A percentile compares a stretch with the other conserved stretches of the same genome.
Evolutionary conservation across 495 filamentous ascomycete species (phyloP).

Genomic region (Daldinia loculata): DNA sequence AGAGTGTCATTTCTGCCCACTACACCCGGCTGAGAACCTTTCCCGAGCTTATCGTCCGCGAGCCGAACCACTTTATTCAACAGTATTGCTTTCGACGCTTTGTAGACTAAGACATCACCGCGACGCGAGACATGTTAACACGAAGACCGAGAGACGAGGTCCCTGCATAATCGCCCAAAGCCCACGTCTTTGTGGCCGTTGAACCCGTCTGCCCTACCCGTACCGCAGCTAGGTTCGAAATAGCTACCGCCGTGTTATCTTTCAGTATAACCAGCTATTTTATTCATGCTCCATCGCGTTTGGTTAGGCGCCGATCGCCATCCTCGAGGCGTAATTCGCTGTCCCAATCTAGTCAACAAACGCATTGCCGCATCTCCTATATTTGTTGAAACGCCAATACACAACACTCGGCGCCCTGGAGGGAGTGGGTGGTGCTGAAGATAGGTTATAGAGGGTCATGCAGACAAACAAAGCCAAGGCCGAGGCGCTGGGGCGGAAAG

Average conservation of each 20-base stretch:
- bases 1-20: not conserved
- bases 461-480: constrained; percentile 76
- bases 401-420: constrained; percentile 15
- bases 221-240: constrained; percentile 10
- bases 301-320: constrained; percentile 36
- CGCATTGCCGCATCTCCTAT: not conserved
- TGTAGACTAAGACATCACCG: constrained; percentile 9
- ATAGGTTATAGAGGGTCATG: constrained; percentile 50
- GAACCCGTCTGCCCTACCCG: not conserved
- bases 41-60: not conserved
- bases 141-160: constrained; percentile 8
- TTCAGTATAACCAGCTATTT: constrained; percentile 50
- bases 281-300: constrained; percentile 37
- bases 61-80: not conserved
- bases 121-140: constrained; percentile 19
- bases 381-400: constrained; percentile 15
- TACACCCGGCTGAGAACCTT: not conserved
- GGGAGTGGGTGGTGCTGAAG: constrained; percentile 31
- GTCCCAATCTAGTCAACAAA: constrained; percentile 9
- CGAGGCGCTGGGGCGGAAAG: constrained; percentile 90
- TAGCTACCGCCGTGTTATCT: not conserved
- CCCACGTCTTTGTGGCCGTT: constrained; percentile 3
- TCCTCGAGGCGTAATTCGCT: constrained; percentile 14
- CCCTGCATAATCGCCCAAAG: constrained; percentile 12
- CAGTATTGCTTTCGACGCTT: not conserved